phyloP scores from a whole-genome alignment of 2,329 filamentous ascomycete species.

The Colletotrichum phormii region DNA sequence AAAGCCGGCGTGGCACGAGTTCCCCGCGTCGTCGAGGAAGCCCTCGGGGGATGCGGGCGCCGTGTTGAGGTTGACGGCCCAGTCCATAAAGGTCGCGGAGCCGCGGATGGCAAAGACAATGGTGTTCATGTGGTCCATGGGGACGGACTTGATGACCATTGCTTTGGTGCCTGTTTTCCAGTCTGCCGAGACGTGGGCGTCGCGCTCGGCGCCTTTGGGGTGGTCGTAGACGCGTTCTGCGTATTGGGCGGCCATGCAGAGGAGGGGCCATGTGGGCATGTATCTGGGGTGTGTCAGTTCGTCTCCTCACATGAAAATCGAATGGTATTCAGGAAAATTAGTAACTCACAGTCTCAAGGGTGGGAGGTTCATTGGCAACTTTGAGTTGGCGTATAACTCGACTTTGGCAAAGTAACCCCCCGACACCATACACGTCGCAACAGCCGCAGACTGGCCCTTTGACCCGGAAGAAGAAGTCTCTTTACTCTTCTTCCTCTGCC shows the following conservation, averaged over 20 bases:
- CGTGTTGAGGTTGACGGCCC: slow-evolving; percentile 84
- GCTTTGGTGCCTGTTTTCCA: slow-evolving; percentile 83
- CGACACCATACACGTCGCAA: slow-evolving; percentile 39
- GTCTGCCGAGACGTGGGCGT: slow-evolving; percentile 77
- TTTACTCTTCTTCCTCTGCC: slow-evolving; percentile 18
- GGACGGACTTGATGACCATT: slow-evolving; percentile 85
- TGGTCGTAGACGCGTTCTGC: slow-evolving; percentile 79
- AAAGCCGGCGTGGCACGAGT: slow-evolving; percentile 85
- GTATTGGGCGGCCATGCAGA: slow-evolving; percentile 83
- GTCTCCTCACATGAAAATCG: not conserved
- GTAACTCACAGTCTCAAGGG: slow-evolving; percentile 73
- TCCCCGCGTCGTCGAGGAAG: slow-evolving; percentile 82
- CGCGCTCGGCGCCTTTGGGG: slow-evolving; percentile 70
- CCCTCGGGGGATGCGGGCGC: slow-evolving; percentile 72
- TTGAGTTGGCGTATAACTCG: slow-evolving; percentile 82
- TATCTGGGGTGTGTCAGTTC: slow-evolving; percentile 61
- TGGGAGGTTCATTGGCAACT: slow-evolving; percentile 74
- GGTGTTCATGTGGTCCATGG: slow-evolving; percentile 80
- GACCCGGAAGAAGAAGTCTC: not conserved
- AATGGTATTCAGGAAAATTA: not conserved
- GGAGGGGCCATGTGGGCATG: slow-evolving; percentile 79
- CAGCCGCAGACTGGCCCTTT: slow-evolving; percentile 13
- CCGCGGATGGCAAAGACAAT: slow-evolving; percentile 89
- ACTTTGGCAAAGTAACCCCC: slow-evolving; percentile 73
- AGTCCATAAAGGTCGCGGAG: slow-evolving; percentile 84